Percentiles rank a stretch among this genome's conserved stretches.
phyloP scores from a whole-genome alignment of 2,329 filamentous ascomycete species.

The Fusarium newnesense region DNA sequence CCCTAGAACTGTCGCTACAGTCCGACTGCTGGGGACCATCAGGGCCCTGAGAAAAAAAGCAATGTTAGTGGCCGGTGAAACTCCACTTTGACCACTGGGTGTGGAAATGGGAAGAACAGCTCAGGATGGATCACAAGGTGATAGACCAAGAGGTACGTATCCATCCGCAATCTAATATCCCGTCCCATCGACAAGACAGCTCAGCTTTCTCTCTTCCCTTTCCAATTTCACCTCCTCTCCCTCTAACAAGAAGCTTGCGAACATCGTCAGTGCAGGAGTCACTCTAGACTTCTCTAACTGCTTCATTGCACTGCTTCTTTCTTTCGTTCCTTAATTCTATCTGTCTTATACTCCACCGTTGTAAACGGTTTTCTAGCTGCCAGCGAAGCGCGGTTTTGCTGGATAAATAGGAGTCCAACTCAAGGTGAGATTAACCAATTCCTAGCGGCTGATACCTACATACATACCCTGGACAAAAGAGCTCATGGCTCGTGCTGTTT shows the following conservation, averaged over 20 bases:
- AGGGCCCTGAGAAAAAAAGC: constrained; percentile 13
- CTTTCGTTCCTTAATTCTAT: constrained; percentile 17
- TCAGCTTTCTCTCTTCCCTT: constrained; percentile 31
- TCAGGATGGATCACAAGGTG: constrained; percentile 31
- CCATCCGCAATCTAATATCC: constrained; percentile 40
- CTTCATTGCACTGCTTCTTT: constrained; percentile 27
- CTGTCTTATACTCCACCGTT: constrained; percentile 6
- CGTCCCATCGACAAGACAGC: constrained; percentile 35
- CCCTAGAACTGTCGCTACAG: constrained; percentile 36
- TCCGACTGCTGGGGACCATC: constrained; percentile 29
- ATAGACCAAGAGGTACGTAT: constrained; percentile 34
- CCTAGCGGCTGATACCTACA: constrained; percentile 10
- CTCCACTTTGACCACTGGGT: constrained; percentile 10
- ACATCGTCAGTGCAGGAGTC: constrained; percentile 23
- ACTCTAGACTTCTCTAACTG: constrained; percentile 22
- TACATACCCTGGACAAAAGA: constrained; percentile 15
- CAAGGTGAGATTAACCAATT: constrained; percentile 36
- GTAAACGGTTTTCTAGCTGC: constrained; percentile 10
- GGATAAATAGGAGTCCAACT: constrained; percentile 33
- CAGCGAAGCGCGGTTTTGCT: constrained; percentile 31
- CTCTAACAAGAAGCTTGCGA: constrained; percentile 27
- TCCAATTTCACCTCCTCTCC: constrained; percentile 12
- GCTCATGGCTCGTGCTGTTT: constrained; percentile 5
- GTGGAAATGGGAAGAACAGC: constrained; percentile 35
- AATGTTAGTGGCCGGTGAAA: constrained; percentile 28